phyloP scores from a whole-genome alignment of 2,329 filamentous ascomycete species.

The Paecilomyces fulvus region DNA sequence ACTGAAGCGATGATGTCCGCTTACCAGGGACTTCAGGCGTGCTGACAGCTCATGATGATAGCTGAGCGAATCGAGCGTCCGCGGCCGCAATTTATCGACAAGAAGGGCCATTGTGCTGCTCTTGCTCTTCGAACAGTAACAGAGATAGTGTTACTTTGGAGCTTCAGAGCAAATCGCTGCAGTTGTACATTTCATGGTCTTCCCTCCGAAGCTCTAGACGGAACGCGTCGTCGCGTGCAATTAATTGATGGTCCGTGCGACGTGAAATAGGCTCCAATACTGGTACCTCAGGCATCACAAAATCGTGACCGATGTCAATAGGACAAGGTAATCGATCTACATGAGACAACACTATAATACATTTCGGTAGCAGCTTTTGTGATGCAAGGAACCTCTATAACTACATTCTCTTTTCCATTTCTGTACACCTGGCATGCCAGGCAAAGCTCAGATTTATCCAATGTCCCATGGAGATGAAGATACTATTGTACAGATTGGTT shows the following conservation, averaged over 20 bases:
- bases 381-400: not conserved
- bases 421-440: not conserved
- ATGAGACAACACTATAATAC: not conserved
- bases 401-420: not conserved
- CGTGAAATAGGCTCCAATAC: not conserved
- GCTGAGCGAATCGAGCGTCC: slow-evolving; percentile 52
- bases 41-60: slow-evolving; percentile 87
- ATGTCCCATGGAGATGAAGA: not conserved
- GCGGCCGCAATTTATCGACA: slow-evolving; percentile 54
- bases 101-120: slow-evolving; percentile 49
- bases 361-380: not conserved
- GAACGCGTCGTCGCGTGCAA: slow-evolving; percentile 29
- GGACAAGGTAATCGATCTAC: not conserved
- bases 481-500: not conserved
- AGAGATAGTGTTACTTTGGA: not conserved
- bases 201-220: not conserved
- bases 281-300: not conserved
- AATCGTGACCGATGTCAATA: not conserved
- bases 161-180: not conserved
- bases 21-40: slow-evolving; percentile 74
- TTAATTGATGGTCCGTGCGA: slow-evolving; percentile 31
- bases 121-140: slow-evolving; percentile 1
- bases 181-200: not conserved
- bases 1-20: slow-evolving; percentile 15
- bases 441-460: not conserved